These are phyloP conservation scores for Delphinella strobiligena DNA, from an alignment of 2,329 filamentous ascomycete species.

Conservation along the genomic window DNA sequence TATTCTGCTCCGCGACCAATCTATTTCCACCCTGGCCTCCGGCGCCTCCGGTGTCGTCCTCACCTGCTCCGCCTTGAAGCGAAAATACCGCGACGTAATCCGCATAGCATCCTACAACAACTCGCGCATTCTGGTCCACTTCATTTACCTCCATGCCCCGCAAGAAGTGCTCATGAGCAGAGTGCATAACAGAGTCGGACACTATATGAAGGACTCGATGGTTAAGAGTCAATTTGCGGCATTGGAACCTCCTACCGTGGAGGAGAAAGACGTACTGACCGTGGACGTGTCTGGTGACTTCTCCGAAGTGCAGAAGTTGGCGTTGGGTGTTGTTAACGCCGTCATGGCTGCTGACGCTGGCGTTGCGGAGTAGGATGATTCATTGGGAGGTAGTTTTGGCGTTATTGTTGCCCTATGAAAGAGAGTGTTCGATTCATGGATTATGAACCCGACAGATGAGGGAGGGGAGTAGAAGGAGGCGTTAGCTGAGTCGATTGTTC, in stretches of 20 bases:
- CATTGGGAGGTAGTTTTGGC: too few species aligned
- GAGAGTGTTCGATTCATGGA: too few species aligned
- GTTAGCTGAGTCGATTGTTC: too few species aligned
- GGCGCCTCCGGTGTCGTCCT: constrained; percentile 59
- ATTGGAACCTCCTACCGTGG: constrained; percentile 65
- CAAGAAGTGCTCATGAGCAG: constrained; percentile 65
- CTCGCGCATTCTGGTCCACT: constrained; percentile 52
- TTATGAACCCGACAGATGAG: too few species aligned
- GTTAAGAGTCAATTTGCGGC: constrained; percentile 82
- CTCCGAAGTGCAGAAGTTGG: constrained; percentile 28
- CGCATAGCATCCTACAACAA: constrained; percentile 36
- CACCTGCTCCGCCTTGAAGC: constrained; percentile 91
- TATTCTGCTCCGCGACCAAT: constrained; percentile 34
- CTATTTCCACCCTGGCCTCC: constrained; percentile 23
- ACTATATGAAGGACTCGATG: constrained; percentile 96
- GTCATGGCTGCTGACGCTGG: constrained; percentile 17
- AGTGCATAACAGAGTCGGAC: constrained; percentile 61
- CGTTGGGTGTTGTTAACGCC: constrained; percentile 25
- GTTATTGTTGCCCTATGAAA: too few species aligned
- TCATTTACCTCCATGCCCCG: constrained; percentile 76
- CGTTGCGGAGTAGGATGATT: neutral
- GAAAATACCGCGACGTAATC: constrained; percentile 76
- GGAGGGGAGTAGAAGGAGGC: too few species aligned
- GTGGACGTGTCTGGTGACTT: constrained; percentile 33
- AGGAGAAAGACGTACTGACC: constrained; percentile 36